Evolutionary conservation across 1,284 basidiomycete genomes (phyloP), one percentile per base, ranked within the genome.

Genomic region (Tremellales sp.): DNA sequence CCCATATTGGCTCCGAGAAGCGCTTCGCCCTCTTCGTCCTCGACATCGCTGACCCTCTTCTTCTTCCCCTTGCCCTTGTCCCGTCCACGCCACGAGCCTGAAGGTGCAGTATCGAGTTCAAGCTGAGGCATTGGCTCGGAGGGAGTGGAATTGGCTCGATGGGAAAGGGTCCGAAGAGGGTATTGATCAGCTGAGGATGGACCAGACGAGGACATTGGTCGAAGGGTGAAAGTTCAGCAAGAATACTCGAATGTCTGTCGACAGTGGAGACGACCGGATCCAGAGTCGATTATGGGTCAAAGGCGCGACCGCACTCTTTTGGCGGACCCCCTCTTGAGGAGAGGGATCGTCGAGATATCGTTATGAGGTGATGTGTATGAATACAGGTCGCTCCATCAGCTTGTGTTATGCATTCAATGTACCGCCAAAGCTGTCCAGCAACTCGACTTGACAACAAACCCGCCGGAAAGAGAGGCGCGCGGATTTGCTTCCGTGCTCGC

Each of bases 41-140:
- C 48, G n/a, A 48, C 54, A 53, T 66, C 61, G 44, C 60, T 64
- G 33, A 64, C 38, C 33, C 63, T n/a, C 48, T 61, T 60, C 54
- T 66, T 65, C 40, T 58, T 58, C n/a, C 46, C 48, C 26, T 54
- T 41, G 5, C 45, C 46, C 27, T 28, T 6, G 18, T n/a, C 42
- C 16, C n/a, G 12, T 10, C 40, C 14, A n/a, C 21, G 6, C 21
- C 14, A 18, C 10, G 13, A 24, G 10, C 8, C 31, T 14, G 40
- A 27, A 6, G 22, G 24, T 9, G 10, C 12, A 9, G n/a, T 16
- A 25, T 45, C 38, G 10, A 27, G 24, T 6, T 35, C 28, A 39
- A 45, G 14, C 34, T 49, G 14, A 21, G 49, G 28, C 44, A 43
- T 37, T n/a, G 45, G 16, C 12, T 13, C 13, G 10, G 40, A 40